Evolutionary conservation across 2,329 filamentous ascomycete species (phyloP).

Genomic region (Penicillium sp.): DNA sequence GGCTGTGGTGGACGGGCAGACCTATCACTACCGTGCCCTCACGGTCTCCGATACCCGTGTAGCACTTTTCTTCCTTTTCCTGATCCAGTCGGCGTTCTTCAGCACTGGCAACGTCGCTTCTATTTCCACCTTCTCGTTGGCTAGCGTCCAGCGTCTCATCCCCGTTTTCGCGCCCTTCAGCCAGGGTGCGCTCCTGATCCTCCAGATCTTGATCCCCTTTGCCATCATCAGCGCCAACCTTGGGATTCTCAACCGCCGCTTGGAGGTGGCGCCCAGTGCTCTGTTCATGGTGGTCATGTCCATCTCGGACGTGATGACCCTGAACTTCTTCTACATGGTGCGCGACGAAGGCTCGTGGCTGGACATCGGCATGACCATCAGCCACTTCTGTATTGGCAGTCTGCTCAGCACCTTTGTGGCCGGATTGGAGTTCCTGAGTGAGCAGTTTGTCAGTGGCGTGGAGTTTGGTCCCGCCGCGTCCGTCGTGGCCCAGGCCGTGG

Average conservation of each 20-base stretch:
- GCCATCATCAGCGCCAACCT: conserved; percentile 87
- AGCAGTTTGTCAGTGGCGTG: conserved; percentile 75
- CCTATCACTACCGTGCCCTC: conserved; percentile 60
- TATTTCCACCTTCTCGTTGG: conserved; percentile 86
- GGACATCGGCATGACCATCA: conserved; percentile 96
- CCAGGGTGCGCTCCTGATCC: conserved; percentile 78
- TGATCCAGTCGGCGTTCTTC: conserved; percentile 95
- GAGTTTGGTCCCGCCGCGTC: conserved; percentile 47
- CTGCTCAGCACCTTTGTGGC: conserved; percentile 87
- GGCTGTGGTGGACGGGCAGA: conserved; percentile 33
- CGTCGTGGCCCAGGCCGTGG: conserved; percentile 21
- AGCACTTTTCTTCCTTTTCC: conserved; percentile 89
- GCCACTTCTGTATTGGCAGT: conserved; percentile 91
- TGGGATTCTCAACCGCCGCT: conserved; percentile 80
- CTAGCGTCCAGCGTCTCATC: conserved; percentile 81
- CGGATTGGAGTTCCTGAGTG: conserved; percentile 78
- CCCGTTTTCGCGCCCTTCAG: conserved; percentile 92
- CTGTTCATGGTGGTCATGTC: conserved; percentile 95
- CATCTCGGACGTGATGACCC: conserved; percentile 82
- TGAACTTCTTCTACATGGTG: conserved; percentile 98
- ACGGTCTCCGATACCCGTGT: conserved; percentile 81
- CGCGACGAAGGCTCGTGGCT: conserved; percentile 95
- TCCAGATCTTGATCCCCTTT: conserved; percentile 93
- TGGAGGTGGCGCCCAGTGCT: conserved; percentile 81
- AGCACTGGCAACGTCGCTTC: conserved; percentile 95